Percentiles rank a stretch among this genome's conserved stretches.
Evolutionary conservation across 176 grass and related monocot species (phyloP).

Genomic region (Canna indica): DNA sequence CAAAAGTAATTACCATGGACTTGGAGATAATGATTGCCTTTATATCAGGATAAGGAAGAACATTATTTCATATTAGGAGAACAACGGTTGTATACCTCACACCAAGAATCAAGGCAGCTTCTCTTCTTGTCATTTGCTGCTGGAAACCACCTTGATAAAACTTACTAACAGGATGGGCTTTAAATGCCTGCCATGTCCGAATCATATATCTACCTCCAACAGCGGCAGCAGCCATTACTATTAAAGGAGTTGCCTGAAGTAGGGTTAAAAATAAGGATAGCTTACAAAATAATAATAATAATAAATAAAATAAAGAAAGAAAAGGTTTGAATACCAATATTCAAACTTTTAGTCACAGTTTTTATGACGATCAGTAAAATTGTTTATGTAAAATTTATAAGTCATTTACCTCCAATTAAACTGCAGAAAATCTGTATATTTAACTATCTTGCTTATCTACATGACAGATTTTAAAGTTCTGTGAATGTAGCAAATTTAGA

Average conservation of each 20-base stretch:
- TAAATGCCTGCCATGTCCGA: constrained; percentile 61
- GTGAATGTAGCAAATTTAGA: too few species aligned
- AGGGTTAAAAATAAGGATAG: neutral
- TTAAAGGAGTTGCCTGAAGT: constrained; percentile 46
- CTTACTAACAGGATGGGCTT: constrained; percentile 27
- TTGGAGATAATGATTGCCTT: too few species aligned
- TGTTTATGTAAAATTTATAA: too few species aligned
- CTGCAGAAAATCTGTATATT: too few species aligned
- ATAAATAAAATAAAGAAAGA: neutral
- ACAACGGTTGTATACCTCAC: constrained; percentile 36
- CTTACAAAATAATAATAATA: neutral
- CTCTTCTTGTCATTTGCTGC: constrained; percentile 64
- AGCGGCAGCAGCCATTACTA: constrained; percentile 66
- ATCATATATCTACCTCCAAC: constrained; percentile 52
- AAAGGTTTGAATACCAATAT: neutral
- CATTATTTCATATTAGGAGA: neutral
- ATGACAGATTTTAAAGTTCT: too few species aligned
- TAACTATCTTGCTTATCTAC: too few species aligned
- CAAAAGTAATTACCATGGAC: too few species aligned
- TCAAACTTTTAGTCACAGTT: too few species aligned
- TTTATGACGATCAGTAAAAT: too few species aligned
- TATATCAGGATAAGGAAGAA: too few species aligned
- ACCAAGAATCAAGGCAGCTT: constrained; percentile 78
- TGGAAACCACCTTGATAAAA: constrained; percentile 92
- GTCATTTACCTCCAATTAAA: too few species aligned